Base-by-base conservation (phyloP, 768 basidiomycete species). In the Agaricus bisporus region DNA sequence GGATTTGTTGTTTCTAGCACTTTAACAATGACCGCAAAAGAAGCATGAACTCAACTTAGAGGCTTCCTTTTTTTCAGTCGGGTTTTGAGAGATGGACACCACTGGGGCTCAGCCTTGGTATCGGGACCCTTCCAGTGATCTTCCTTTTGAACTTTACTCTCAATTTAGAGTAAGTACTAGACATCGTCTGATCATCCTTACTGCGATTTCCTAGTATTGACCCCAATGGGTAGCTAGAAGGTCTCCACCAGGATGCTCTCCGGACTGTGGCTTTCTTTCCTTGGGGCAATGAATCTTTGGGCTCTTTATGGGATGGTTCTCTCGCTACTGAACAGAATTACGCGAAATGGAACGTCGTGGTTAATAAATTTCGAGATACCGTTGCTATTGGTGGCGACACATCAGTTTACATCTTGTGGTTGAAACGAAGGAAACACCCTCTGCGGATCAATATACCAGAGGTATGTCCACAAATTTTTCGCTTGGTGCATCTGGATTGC, bases 261-360 rank as follows among this genome's bases (percentile, higher is more conserved):
- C 66, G 68, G 41, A 67, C 69, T 11, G 56, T 80, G 20, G 73
- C 78, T 9, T 68, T 73, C 49, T 84, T 82, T 59, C 81, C 76
- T 26, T 78, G 75, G 75, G 60, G 62, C 20, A 57, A 60, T 20
- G 57, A 65, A 14, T 73, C 74, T 58, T 41, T 79, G 58, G 67
- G 63, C 48, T 59, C 50, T 62, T 74, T 69, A 41, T 82, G 65
- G 72, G 52, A 65, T 18, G 74, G 73, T 9, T 58, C 46, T 25
- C 58, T 66, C 1, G 50, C 67, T 47, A 57, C 62, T 4, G 59
- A 67, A 4, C 68, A 75, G n/a, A 45, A 68, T 9, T 55, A 60
- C 5, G 56, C 62, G 2, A 52, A 58, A 28, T 88, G 85, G 85
- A 66, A 61, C 20, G 41, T 41, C 15, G 72, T 81, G 68, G 63